phyloP scores from a whole-genome alignment of 2,329 filamentous ascomycete species.

The Stylonectria norvegica region DNA sequence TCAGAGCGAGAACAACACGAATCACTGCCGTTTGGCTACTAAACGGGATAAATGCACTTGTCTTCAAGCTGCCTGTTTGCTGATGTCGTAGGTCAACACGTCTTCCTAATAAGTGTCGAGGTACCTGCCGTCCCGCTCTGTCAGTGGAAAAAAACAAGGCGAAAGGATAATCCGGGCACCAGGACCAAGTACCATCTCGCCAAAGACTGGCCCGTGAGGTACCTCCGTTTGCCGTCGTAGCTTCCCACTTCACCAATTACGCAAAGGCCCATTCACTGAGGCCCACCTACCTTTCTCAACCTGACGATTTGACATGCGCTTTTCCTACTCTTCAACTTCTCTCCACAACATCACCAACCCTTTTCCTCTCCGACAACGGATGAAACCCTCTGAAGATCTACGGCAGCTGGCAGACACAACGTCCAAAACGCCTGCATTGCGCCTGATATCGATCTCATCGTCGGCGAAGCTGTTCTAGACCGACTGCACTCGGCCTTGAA shows the following conservation, averaged over 20 bases:
- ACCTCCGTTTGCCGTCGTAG: conserved; percentile 18
- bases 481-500: conserved; percentile 42
- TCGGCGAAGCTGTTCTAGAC: conserved; percentile 35
- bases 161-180: conserved; percentile 27
- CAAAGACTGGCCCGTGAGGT: conserved; percentile 20
- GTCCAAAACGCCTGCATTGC: conserved; percentile 4
- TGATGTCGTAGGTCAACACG: no score
- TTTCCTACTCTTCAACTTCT: conserved; percentile 30
- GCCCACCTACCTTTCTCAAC: conserved; percentile 36
- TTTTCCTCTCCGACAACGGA: conserved; percentile 14
- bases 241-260: conserved; percentile 33
- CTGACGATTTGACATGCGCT: conserved; percentile 36
- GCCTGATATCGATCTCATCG: conserved; percentile 16
- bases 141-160: no score
- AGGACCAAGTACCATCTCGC: conserved; percentile 19
- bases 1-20: no score
- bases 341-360: conserved; percentile 29
- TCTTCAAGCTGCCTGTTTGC: no score
- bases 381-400: conserved; percentile 7
- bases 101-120: no score
- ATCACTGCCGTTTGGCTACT: no score
- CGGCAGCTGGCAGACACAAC: conserved; percentile 9
- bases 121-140: no score
- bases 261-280: no score
- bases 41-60: no score